These are phyloP conservation scores for Penicillium sp. DNA, from an alignment of 2,329 filamentous ascomycete species.

Conservation along the genomic window DNA sequence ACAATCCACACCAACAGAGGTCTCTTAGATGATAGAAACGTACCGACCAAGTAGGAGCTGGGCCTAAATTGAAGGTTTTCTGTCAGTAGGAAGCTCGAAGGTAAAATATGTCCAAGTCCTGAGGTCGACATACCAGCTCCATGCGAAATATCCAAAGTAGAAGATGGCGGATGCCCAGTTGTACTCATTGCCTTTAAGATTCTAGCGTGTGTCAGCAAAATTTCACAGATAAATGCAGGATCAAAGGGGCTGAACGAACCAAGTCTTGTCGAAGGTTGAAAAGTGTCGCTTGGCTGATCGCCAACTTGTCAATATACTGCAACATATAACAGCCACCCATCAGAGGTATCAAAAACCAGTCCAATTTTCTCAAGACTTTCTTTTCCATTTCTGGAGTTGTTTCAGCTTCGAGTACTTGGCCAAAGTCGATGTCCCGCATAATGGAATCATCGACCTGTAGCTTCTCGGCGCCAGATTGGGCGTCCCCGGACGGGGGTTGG, in stretches of 20 bases:
- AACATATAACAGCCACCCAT: slow-evolving; percentile 34
- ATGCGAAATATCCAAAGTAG: slow-evolving; percentile 39
- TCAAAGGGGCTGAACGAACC: slow-evolving; percentile 7
- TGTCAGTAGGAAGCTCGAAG: not conserved
- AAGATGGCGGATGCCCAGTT: slow-evolving; percentile 35
- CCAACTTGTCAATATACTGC: slow-evolving; percentile 34
- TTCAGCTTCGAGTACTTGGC: slow-evolving; percentile 26
- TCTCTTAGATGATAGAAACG: slow-evolving; percentile 14
- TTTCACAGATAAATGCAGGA: not conserved
- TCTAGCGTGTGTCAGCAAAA: slow-evolving; percentile 14
- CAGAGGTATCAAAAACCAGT: slow-evolving; percentile 29
- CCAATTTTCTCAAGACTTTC: slow-evolving; percentile 30
- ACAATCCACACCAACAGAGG: slow-evolving; percentile 6
- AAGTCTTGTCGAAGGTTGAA: slow-evolving; percentile 29
- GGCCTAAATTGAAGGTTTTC: slow-evolving; percentile 16
- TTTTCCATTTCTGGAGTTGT: slow-evolving; percentile 25
- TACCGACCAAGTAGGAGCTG: slow-evolving; percentile 37
- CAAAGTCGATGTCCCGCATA: slow-evolving; percentile 29
- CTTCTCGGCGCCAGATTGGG: slow-evolving; percentile 18
- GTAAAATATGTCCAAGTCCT: not conserved
- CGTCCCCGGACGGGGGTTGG: slow-evolving; percentile 3
- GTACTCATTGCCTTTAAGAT: slow-evolving; percentile 30
- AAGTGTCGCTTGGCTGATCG: slow-evolving; percentile 31
- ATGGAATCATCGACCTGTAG: slow-evolving; percentile 13
- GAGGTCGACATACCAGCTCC: slow-evolving; percentile 30